Evolutionary conservation across 129 eudicot genomes (phyloP).

Genomic region (Dittrichia graveolens): DNA sequence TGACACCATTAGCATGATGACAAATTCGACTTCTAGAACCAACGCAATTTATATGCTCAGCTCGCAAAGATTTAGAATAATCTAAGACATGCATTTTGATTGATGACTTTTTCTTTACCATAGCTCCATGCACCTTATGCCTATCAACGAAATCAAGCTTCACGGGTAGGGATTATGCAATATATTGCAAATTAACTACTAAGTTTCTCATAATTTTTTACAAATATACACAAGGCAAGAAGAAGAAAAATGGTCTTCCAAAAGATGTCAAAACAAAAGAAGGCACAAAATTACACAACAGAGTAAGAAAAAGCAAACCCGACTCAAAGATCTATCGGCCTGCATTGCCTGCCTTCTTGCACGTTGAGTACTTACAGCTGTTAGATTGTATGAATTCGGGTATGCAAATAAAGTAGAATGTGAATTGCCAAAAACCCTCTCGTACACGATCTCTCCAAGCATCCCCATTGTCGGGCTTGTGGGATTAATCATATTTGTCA

Average conservation of each 20-base stretch:
- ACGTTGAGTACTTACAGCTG: slow-evolving; percentile 54
- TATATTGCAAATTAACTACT: slow-evolving; percentile 1
- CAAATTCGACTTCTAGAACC: too few species aligned
- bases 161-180: background rate
- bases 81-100: too few species aligned
- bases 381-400: slow-evolving; percentile 53
- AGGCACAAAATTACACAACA: slow-evolving; percentile 77
- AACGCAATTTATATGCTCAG: too few species aligned
- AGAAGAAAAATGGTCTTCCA: background rate
- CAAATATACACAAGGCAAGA: slow-evolving; percentile 29
- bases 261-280: slow-evolving; percentile 51
- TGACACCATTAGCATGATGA: too few species aligned
- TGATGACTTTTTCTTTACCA: too few species aligned
- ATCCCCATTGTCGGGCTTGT: slow-evolving; percentile 52
- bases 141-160: background rate
- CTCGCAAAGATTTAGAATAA: too few species aligned
- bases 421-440: slow-evolving; percentile 64
- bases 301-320: slow-evolving; percentile 64
- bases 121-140: too few species aligned
- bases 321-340: slow-evolving; percentile 70
- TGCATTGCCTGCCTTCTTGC: slow-evolving; percentile 64
- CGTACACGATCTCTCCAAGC: slow-evolving; percentile 66
- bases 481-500: slow-evolving; percentile 37
- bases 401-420: slow-evolving; percentile 47
- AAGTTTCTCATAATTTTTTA: slow-evolving; percentile 21